A percentile compares a stretch with the other conserved stretches of the same genome.
Evolutionary conservation across 1,139 yeast genomes (phyloP).

Genomic region (Ogataea hybrid): DNA sequence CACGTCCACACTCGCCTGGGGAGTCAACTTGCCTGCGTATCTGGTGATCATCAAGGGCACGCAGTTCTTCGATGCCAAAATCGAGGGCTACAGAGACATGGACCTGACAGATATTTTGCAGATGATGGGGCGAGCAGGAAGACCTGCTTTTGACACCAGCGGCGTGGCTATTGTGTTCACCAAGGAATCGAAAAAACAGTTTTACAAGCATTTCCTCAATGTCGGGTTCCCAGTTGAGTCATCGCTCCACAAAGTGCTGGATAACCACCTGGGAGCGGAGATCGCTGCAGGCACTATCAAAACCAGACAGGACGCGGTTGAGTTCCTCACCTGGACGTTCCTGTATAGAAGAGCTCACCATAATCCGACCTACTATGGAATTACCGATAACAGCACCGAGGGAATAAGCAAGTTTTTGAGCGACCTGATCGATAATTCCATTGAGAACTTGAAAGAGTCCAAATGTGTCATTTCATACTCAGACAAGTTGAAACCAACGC

Average conservation of each 20-base stretch:
- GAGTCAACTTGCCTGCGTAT: slow-evolving; percentile 94
- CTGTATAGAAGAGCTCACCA: slow-evolving; percentile 90
- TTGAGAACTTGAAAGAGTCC: slow-evolving; percentile 67
- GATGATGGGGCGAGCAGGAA: slow-evolving; percentile 95
- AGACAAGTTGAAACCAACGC: slow-evolving; percentile 61
- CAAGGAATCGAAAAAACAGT: slow-evolving; percentile 85
- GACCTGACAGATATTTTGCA: slow-evolving; percentile 88
- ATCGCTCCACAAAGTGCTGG: slow-evolving; percentile 86
- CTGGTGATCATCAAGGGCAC: slow-evolving; percentile 94
- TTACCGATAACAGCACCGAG: slow-evolving; percentile 63
- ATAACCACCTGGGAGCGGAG: slow-evolving; percentile 96
- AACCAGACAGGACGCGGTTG: slow-evolving; percentile 85
- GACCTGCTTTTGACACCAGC: slow-evolving; percentile 94
- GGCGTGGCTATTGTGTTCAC: slow-evolving; percentile 96
- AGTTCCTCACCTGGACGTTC: slow-evolving; percentile 93
- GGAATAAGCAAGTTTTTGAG: slow-evolving; percentile 75
- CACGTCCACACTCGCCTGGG: slow-evolving; percentile 96
- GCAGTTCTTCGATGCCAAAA: slow-evolving; percentile 79
- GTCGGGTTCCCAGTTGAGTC: slow-evolving; percentile 98
- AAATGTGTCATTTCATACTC: slow-evolving; percentile 62
- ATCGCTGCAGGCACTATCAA: slow-evolving; percentile 84
- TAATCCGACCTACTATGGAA: slow-evolving; percentile 93
- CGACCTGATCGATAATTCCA: slow-evolving; percentile 65
- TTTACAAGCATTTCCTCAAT: slow-evolving; percentile 90
- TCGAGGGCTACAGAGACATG: slow-evolving; percentile 80